Evolutionary conservation across 805 yeast species (phyloP), one percentile per base, ranked within the genome.

Genomic region (Yamadazyma tumulicola): DNA sequence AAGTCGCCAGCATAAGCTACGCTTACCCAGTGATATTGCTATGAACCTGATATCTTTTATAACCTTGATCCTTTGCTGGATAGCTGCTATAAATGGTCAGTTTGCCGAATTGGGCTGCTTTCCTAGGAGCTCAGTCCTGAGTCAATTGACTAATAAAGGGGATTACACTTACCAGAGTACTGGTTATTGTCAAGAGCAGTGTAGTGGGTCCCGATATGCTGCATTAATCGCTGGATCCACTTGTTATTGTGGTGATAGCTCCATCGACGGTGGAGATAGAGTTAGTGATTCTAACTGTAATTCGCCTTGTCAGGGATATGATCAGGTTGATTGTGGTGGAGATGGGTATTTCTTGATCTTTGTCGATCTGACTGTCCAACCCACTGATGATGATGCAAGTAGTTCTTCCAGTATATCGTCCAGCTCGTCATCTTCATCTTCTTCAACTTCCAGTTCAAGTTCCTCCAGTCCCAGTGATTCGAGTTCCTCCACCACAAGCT

Each of bases 131-230:
- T 32, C 54, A n/a, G 45, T 72, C 4, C 58, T 29, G 27, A 40
- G 51, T 2, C 32, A 32, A 54, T 73, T 64, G 46, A 32, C 52
- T n/a, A 52, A 48, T 36, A 54, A 63, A 41, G 85, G 81, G 19
- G 48, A 67, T 3, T 74, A 73, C 53, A 59, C 55, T 1, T 81
- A 61, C 52, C 89, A 84, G 58, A 70, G 87, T 6, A 71, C 77
- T 12, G 63, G 72, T 6, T 61, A 74, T 49, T 82, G 93, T 55
- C 61, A 67, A 38, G 44, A 49, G 6, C 61, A 65, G 42, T 81
- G 96, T 58, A 36, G 51, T 34, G 71, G 72, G 6, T 62, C 57
- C 16, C 48, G 45, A 22, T 57, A 65, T 19, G 59, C 58, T 8
- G 72, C 66, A 3, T 47, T 64, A 14, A 46, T 55, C 24, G 45